Conservation (phyloP, 805 yeast genomes). For the Starmerella lactis-condensi region DNA sequence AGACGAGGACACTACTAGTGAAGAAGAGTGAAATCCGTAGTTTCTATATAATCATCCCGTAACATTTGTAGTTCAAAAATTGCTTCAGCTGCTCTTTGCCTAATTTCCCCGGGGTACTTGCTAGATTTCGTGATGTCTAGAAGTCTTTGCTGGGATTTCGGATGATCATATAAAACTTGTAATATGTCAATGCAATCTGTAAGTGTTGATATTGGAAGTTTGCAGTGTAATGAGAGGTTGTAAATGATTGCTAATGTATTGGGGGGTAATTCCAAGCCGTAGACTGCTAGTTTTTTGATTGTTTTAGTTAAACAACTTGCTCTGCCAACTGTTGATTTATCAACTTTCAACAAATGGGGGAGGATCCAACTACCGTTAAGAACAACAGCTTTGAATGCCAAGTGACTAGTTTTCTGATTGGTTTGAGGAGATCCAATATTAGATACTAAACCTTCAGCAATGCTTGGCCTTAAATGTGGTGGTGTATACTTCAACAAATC, state of each 20-base stretch:
- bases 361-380: conserved; percentile 3
- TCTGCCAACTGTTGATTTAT: conserved; percentile 1
- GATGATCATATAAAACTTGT: conserved; percentile 1
- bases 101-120: conserved; percentile 20
- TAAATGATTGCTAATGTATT: conserved; percentile 31
- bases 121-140: conserved; percentile 22
- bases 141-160: conserved; percentile 14
- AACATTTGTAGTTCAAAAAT: conserved; percentile 25
- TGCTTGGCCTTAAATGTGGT: not conserved
- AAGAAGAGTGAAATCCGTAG: conserved; percentile 14
- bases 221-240: conserved; percentile 38
- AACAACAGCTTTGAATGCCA: not conserved
- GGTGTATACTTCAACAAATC: conserved; percentile 1
- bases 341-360: conserved; percentile 2
- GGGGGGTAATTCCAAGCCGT: not conserved
- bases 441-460: conserved; percentile 12
- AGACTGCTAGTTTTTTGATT: conserved; percentile 2
- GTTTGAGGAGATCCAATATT: conserved; percentile 9
- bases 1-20: conserved; percentile 16
- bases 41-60: conserved; percentile 4
- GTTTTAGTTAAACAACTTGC: conserved; percentile 2
- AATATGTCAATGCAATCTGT: conserved; percentile 11
- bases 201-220: conserved; percentile 21
- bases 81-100: conserved; percentile 28
- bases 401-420: conserved; percentile 4